Evolutionary conservation across 1,284 basidiomycete genomes (phyloP), one percentile per base, ranked within the genome.

Genomic region (Sanghuangporus sanghuang): DNA sequence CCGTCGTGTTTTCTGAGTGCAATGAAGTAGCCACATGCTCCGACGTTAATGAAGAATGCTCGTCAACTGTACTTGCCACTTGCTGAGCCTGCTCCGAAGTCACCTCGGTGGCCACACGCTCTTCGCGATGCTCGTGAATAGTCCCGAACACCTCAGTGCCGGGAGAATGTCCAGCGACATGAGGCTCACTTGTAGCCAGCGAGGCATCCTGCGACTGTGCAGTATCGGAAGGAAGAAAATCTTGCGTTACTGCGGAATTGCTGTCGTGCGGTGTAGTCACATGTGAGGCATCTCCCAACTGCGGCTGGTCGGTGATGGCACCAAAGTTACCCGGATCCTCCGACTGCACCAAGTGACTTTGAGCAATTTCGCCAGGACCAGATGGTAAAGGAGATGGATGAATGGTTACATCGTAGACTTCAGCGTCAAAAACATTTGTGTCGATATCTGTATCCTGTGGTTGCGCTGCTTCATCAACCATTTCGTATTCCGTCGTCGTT

Each of bases 401-500:
- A 53, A 73, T 74, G 32, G 82, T 79, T 46, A 75, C 80, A 69
- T 88, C 87, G 68, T 80, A 78, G 44, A 89, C 80, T 69, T 90
- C 86, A 53, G 89, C 77, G 71, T 91, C 85, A 55, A 79, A 70
- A 53, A 77, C 66, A 62, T 83, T 80, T 64, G 70, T 71, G 9
- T 62, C 60, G 21, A 56, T 9, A 21, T 18, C 48, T 18, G 56
- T 23, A 67, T 68, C 66, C 68, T 70, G 66, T 73, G 72, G 69
- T 52, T 71, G 71, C 59, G 74, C 75, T 50, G 72, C 75, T 62
- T 81, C 81, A 68, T 86, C 87, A 18, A 78, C 79, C 89, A 91
- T 91, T 67, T 90, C 89, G 71, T 87, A 90, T 73, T 91, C 89
- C 50, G 77, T 75, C 52, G 77, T 75, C 64, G 81, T 79, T 23